Evolutionary conservation across 108 stramenopile species (phyloP), one percentile per base, ranked within the genome.

Genomic region (Cyclostephanos tholiformis): DNA sequence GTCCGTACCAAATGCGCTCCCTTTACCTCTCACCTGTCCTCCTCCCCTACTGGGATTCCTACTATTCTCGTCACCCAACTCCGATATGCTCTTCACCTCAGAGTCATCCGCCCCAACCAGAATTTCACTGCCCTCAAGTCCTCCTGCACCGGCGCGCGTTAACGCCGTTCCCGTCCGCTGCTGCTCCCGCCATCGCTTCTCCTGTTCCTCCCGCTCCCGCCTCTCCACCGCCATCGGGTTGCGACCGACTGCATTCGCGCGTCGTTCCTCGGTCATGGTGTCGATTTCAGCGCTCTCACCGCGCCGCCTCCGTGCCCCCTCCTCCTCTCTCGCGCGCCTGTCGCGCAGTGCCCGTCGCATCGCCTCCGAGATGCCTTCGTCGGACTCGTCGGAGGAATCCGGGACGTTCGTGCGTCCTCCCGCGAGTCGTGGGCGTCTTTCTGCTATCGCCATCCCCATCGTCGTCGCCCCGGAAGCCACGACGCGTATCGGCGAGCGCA

Each of bases 81-180:
- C 71, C 22, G 71, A 72, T 39, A 72, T 38, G 41, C 71, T 72
- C 71, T 72, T 72, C 61, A 30, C 61, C 30, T 62, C 61, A 0
- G 26, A 48, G 25, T 72, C 71, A 12, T 30, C 71, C 9, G 44
- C 69, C 43, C 29, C 48, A 0, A 72, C 49, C 35, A 71, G 23
- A 12, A 72, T 62, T 16, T 49, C 61, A 19, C 32, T 72, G 14
- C 71, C 71, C 71, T 72, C 71, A 9, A 72, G 53, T 51, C 62
- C 61, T 25, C 62, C 62, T 13, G 60, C 46, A n/a, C 61, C 62
- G 27, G 71, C 44, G 44, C 44, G 44, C 13, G 44, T 46, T 17
- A 0, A 14, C 14, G 14, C 44, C 44, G 44, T 46, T 2, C 44
- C 44, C 44, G 44, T 16, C 44, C 14, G 16, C 44, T 56, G 71